These are phyloP conservation scores for Haematococcus sp. DNA, from an alignment of 139 green algal species.

Conservation along the genomic window DNA sequence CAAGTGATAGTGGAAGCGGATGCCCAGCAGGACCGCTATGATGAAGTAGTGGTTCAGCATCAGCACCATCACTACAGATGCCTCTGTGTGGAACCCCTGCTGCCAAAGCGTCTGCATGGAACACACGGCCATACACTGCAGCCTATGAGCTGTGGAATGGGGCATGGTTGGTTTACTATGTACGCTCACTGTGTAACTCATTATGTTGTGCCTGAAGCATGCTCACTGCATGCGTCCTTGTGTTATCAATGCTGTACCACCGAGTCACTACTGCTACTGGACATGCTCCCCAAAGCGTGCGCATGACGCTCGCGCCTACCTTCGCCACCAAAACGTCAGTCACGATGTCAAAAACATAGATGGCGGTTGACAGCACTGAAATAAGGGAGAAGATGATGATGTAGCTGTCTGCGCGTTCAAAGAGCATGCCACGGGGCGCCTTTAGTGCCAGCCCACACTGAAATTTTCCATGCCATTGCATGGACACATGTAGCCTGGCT, in stretches of 20 bases:
- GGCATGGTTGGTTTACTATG: no score
- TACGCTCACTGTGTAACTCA: no score
- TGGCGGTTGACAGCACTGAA: not conserved
- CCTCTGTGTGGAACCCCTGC: not conserved
- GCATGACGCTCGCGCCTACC: not conserved
- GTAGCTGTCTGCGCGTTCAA: not conserved
- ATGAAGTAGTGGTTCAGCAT: conserved; percentile 1
- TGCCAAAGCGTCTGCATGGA: not conserved
- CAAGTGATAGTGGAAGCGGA: not conserved
- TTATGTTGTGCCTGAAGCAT: no score
- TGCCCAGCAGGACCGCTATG: not conserved
- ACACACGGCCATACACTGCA: no score
- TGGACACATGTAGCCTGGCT: no score
- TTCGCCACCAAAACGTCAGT: conserved; percentile 3
- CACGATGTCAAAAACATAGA: conserved; percentile 5
- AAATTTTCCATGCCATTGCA: no score
- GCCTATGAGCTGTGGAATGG: no score
- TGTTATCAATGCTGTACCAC: no score
- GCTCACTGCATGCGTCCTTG: no score
- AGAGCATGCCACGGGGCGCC: no score
- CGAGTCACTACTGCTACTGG: not conserved
- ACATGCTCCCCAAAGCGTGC: not conserved
- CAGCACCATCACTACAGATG: not conserved
- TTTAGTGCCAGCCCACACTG: no score
- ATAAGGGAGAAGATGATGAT: not conserved